Percentiles rank a stretch among this genome's conserved stretches.
Conservation (phyloP, 768 basidiomycete species). For the Pleurotus platypus region DNA sequence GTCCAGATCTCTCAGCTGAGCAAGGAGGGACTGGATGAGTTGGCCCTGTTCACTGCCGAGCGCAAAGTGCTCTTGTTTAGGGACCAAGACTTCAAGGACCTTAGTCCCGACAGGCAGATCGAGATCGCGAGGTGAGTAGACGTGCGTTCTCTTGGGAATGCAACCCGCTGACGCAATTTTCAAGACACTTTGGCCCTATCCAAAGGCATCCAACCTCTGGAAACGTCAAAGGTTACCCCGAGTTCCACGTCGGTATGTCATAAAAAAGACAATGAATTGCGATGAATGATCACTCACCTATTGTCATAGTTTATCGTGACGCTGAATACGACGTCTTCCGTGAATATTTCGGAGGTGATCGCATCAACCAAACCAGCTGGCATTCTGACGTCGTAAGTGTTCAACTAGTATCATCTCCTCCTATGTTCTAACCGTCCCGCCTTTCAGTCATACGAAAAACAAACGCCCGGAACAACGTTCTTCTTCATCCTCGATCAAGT, state of each 20-base stretch:
- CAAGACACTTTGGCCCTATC: constrained; percentile 42
- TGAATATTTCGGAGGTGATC: constrained; percentile 39
- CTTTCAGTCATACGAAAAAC: constrained; percentile 47
- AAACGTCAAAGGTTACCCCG: constrained; percentile 52
- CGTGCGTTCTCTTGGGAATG: no score
- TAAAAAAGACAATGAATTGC: not conserved
- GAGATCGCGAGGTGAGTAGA: constrained; percentile 40
- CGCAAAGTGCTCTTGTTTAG: constrained; percentile 53
- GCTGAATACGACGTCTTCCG: constrained; percentile 36
- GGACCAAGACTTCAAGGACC: constrained; percentile 60
- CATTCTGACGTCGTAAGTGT: constrained; percentile 50
- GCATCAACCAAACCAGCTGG: constrained; percentile 42
- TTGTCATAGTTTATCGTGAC: constrained; percentile 46
- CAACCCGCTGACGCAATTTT: not conserved
- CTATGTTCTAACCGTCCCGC: not conserved
- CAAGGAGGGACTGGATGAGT: constrained; percentile 50
- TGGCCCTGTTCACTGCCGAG: constrained; percentile 49
- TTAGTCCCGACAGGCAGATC: constrained; percentile 48
- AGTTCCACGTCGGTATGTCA: constrained; percentile 51
- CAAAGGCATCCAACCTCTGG: constrained; percentile 46
- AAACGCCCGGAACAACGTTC: constrained; percentile 52
- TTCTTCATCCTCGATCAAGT: constrained; percentile 53
- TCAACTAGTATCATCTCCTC: not conserved
- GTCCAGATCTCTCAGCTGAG: constrained; percentile 51
- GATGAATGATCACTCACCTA: not conserved